These are phyloP conservation scores for Malassezia restricta DNA, from an alignment of 1,284 basidiomycete species.

Conservation along the genomic window DNA sequence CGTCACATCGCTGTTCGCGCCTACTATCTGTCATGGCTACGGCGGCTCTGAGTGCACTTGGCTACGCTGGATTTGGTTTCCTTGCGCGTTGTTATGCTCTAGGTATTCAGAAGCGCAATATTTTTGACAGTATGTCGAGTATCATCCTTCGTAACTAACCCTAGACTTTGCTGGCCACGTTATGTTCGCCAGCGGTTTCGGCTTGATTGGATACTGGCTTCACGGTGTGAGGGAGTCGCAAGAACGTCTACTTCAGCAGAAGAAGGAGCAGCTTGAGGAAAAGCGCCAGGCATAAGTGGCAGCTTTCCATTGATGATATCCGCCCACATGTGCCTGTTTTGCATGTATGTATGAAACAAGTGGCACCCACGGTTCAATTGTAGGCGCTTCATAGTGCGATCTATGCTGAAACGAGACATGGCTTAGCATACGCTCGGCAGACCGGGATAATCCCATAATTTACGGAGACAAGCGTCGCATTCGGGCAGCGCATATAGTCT, in stretches of 20 bases:
- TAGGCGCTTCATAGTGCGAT: too few species aligned
- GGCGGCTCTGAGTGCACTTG: constrained; percentile 30
- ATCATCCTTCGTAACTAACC: neutral
- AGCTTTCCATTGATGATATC: neutral
- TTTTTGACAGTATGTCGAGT: constrained; percentile 38
- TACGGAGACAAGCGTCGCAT: constrained; percentile 12
- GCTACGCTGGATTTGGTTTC: constrained; percentile 42
- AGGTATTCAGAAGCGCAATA: constrained; percentile 43
- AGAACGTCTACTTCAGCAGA: constrained; percentile 37
- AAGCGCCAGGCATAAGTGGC: constrained; percentile 7
- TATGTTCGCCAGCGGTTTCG: constrained; percentile 33
- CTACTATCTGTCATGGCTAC: constrained; percentile 5
- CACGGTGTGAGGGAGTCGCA: constrained; percentile 41
- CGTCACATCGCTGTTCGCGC: neutral
- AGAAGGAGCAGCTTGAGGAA: constrained; percentile 9
- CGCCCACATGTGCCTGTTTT: neutral
- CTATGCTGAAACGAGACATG: too few species aligned
- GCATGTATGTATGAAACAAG: neutral
- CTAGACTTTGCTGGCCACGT: constrained; percentile 41
- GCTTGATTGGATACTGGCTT: constrained; percentile 37
- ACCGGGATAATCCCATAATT: neutral
- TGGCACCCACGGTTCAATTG: too few species aligned
- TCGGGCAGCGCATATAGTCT: constrained; percentile 14
- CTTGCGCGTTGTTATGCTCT: constrained; percentile 42
- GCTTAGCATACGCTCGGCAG: too few species aligned